Percentiles rank a stretch among this genome's conserved stretches.
Evolutionary conservation across 371 early-diverging fungal genomes (phyloP).

Genomic region (Mortierella sp.): DNA sequence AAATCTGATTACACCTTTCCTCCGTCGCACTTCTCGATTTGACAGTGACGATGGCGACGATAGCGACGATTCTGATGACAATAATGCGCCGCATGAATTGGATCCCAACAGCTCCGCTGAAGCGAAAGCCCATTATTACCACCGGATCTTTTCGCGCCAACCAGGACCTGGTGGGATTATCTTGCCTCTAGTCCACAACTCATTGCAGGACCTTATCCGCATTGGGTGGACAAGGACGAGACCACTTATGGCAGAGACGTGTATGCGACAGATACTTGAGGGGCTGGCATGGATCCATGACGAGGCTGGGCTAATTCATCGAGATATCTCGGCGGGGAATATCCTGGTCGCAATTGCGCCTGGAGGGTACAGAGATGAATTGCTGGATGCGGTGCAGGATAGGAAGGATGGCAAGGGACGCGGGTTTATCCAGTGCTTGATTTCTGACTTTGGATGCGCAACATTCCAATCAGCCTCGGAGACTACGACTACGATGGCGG

Average conservation of each 20-base stretch:
- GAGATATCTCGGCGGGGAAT: slow-evolving; percentile 86
- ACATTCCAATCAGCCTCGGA: slow-evolving; percentile 10
- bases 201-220: slow-evolving; percentile 40
- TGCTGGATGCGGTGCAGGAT: neutral
- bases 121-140: slow-evolving; percentile 11
- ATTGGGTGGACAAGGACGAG: slow-evolving; percentile 46
- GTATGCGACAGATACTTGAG: slow-evolving; percentile 51
- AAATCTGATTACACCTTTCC: slow-evolving; percentile 15
- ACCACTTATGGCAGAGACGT: slow-evolving; percentile 30
- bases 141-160: slow-evolving; percentile 32
- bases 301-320: slow-evolving; percentile 68
- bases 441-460: slow-evolving; percentile 78
- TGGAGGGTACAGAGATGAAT: neutral
- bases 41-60: slow-evolving; percentile 29
- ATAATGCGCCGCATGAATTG: neutral
- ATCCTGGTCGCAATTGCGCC: slow-evolving; percentile 65
- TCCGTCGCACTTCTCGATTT: slow-evolving; percentile 18
- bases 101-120: neutral
- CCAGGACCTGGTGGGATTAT: slow-evolving; percentile 44
- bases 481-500: neutral
- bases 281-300: slow-evolving; percentile 52
- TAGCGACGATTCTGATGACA: neutral
- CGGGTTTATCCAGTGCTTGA: slow-evolving; percentile 53
- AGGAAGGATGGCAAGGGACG: neutral
- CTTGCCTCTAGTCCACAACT: slow-evolving; percentile 33